Evolutionary conservation across 2,329 filamentous ascomycete genomes (phyloP).

Genomic region (Cladophialophora bantiana): DNA sequence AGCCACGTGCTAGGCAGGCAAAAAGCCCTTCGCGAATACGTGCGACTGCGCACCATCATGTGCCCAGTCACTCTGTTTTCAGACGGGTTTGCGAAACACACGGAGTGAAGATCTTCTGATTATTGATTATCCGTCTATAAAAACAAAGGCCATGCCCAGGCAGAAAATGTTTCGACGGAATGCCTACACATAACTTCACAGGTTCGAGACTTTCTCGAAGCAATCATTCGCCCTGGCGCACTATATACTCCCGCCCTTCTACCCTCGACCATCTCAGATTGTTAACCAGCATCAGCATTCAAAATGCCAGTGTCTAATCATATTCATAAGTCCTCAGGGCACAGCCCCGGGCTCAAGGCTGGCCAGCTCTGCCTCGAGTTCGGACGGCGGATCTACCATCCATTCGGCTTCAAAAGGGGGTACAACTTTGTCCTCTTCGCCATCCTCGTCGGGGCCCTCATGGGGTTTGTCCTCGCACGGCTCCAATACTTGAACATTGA

Average conservation of each 20-base stretch:
- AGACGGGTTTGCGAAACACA: background rate
- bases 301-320: constrained; percentile 4
- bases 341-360: constrained; percentile 1
- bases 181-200: background rate
- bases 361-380: constrained; percentile 13
- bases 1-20: background rate
- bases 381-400: constrained; percentile 20
- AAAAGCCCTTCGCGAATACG: background rate
- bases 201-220: background rate
- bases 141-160: background rate
- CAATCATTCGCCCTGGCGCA: constrained; percentile 5
- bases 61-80: background rate
- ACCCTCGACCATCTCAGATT: background rate
- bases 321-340: constrained; percentile 2
- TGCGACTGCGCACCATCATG: background rate
- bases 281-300: background rate
- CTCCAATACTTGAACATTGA: constrained; percentile 59
- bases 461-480: constrained; percentile 59
- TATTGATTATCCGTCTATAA: background rate
- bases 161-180: background rate
- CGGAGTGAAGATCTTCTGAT: background rate
- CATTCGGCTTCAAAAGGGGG: constrained; percentile 61
- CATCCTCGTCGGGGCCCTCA: constrained; percentile 55
- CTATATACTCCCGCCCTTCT: background rate
- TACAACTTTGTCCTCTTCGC: constrained; percentile 65